Evolutionary conservation across 2,329 filamentous ascomycete species (phyloP), one percentile per base, ranked within the genome.

Genomic region (Fusarium haematococcum): DNA sequence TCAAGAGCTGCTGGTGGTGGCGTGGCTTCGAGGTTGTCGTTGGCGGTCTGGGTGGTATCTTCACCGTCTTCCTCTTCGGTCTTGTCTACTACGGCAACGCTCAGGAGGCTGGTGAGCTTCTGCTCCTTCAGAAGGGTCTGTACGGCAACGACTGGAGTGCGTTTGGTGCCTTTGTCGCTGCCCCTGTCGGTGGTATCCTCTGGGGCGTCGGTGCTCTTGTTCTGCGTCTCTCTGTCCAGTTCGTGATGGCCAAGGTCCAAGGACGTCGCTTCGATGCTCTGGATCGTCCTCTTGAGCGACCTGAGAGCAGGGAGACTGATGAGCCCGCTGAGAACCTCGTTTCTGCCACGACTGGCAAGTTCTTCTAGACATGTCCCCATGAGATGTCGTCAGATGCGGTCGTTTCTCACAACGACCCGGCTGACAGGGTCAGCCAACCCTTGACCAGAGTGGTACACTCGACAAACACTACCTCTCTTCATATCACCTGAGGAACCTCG

Each of bases 11-110:
- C 81, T 94, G 93, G 84, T 95, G 90, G 86, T 94, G 93, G 91
- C 90, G 91, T 50, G 94, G 94, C 18, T 93, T 94, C 77, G 94
- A 97, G 82, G 93, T 96, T 32, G 90, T 97, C 18, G 88, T 93
- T 33, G 94, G 93, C 65, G 93, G 93, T 0, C 86, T 96, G 0
- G 94, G 94, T 11, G 94, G 94, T 20, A 90, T 97, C 63, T 82
- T 97, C 25, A 92, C 92, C 13, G 92, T 97, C 71, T 97, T 95
- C 84, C 87, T 96, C 78, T 97, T 95, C 75, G 94, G 94, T 6
- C 86, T 92, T 16, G 89, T 95, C 70, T 97, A 95, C 85, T 95
- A 93, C 79, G 92, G 91, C 56, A 88, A 91, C 78, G 91, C 89
- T 2, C 80, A 86, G 63, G 79, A 87, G 8, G 94, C 92, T 6